Conservation (phyloP, 2,329 filamentous ascomycete species). For the Trichoderma sp. region DNA sequence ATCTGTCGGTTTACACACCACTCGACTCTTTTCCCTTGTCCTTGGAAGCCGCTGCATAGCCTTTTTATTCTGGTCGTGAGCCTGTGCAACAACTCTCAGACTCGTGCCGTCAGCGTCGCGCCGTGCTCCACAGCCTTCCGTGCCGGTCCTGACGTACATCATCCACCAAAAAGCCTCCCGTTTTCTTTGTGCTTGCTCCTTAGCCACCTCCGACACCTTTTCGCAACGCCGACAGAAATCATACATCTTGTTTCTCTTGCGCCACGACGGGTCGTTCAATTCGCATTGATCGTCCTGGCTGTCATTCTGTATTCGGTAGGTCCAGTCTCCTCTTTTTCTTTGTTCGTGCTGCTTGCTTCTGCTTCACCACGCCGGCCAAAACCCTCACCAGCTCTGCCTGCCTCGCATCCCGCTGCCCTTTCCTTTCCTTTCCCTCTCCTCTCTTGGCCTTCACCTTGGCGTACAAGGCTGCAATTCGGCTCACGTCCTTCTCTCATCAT, state of each 20-base stretch:
- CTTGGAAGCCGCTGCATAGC: slow-evolving; percentile 9
- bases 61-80: slow-evolving; percentile 8
- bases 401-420: background rate
- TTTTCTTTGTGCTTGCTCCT: slow-evolving; percentile 17
- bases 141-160: slow-evolving; percentile 21
- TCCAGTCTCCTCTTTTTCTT: background rate
- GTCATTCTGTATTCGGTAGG: slow-evolving; percentile 8
- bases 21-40: background rate
- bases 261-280: background rate
- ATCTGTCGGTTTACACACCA: background rate
- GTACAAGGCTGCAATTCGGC: background rate
- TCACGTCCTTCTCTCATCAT: background rate
- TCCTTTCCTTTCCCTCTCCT: background rate
- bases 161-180: slow-evolving; percentile 20
- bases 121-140: slow-evolving; percentile 20
- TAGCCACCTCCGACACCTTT: slow-evolving; percentile 16
- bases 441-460: background rate
- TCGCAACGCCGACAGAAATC: slow-evolving; percentile 2
- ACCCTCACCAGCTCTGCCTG: slow-evolving; percentile 5
- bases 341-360: background rate
- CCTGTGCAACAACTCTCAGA: slow-evolving; percentile 9
- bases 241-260: background rate
- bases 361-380: background rate
- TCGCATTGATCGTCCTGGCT: background rate
- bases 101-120: slow-evolving; percentile 20